These are phyloP conservation scores for Kewa caespitosa DNA, from an alignment of 179 eudicot species.

Conservation along the genomic window DNA sequence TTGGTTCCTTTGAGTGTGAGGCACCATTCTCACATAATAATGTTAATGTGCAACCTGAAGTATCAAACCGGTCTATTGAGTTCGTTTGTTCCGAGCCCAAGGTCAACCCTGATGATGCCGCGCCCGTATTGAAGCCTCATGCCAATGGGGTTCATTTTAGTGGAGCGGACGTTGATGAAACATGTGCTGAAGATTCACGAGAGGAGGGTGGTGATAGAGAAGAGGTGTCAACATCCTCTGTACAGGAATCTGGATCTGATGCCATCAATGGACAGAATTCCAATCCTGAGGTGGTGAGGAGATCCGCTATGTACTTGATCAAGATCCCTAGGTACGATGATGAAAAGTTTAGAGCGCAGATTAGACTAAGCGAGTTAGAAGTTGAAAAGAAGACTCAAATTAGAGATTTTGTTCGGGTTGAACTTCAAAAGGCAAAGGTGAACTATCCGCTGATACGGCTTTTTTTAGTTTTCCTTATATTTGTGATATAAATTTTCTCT, in stretches of 20 bases:
- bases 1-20: slow-evolving; percentile 37
- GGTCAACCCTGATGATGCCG: slow-evolving; percentile 27
- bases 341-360: slow-evolving; percentile 51
- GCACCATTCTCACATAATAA: slow-evolving; percentile 19
- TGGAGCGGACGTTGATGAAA: slow-evolving; percentile 10
- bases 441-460: slow-evolving; percentile 15
- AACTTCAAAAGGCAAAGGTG: slow-evolving; percentile 54
- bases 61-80: slow-evolving; percentile 20
- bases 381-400: slow-evolving; percentile 59
- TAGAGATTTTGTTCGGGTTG: slow-evolving; percentile 58
- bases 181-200: slow-evolving; percentile 23
- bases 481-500: too few species aligned
- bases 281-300: slow-evolving; percentile 38
- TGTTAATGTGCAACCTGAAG: slow-evolving; percentile 24
- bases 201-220: slow-evolving; percentile 21
- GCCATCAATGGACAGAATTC: slow-evolving; percentile 31
- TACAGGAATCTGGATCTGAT: slow-evolving; percentile 35
- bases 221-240: slow-evolving; percentile 31
- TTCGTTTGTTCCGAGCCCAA: slow-evolving; percentile 21
- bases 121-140: slow-evolving; percentile 24
- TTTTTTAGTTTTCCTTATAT: too few species aligned
- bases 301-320: slow-evolving; percentile 69
- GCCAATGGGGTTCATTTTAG: slow-evolving; percentile 7
- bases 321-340: slow-evolving; percentile 77
- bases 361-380: slow-evolving; percentile 42